These are phyloP conservation scores for Wilcoxina mikolae DNA, from an alignment of 495 filamentous ascomycete species.

Conservation along the genomic window DNA sequence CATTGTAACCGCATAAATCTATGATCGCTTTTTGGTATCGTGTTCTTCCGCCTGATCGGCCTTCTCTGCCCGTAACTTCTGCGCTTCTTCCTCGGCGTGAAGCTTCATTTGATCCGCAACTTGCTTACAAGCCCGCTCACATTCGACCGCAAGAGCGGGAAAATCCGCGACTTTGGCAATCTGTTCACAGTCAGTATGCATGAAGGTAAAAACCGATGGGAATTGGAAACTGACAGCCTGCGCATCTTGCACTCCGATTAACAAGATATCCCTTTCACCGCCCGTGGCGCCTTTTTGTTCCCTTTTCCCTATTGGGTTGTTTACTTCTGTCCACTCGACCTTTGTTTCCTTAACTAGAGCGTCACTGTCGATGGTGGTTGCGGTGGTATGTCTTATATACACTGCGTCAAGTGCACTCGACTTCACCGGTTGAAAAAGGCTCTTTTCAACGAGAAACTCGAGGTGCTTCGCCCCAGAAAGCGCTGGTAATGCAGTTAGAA, in stretches of 20 bases:
- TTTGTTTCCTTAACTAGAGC: slow-evolving; percentile 5
- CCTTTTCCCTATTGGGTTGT: slow-evolving; percentile 15
- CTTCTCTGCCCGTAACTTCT: not conserved
- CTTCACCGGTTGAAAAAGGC: slow-evolving; percentile 31
- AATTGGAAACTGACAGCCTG: slow-evolving; percentile 28
- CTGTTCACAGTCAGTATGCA: slow-evolving; percentile 32
- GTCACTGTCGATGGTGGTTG: slow-evolving; percentile 20
- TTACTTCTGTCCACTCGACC: slow-evolving; percentile 18
- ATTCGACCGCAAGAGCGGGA: slow-evolving; percentile 72
- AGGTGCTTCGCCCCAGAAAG: slow-evolving; percentile 73
- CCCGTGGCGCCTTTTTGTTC: slow-evolving; percentile 12
- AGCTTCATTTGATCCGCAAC: slow-evolving; percentile 48
- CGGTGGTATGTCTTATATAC: slow-evolving; percentile 37
- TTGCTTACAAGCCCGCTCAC: slow-evolving; percentile 79
- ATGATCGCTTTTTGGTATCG: not conserved
- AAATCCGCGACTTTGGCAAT: slow-evolving; percentile 59
- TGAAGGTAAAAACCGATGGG: not conserved
- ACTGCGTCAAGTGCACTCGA: slow-evolving; percentile 53
- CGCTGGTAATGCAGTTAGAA: no score
- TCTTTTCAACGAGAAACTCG: slow-evolving; percentile 42
- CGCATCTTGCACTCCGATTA: slow-evolving; percentile 32
- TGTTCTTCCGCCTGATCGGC: not conserved
- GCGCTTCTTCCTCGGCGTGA: slow-evolving; percentile 35
- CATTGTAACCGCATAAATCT: no score
- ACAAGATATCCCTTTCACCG: slow-evolving; percentile 22